These are phyloP conservation scores for Raphanus sativus DNA, from an alignment of 345 rosid genomes.

Conservation along the genomic window DNA sequence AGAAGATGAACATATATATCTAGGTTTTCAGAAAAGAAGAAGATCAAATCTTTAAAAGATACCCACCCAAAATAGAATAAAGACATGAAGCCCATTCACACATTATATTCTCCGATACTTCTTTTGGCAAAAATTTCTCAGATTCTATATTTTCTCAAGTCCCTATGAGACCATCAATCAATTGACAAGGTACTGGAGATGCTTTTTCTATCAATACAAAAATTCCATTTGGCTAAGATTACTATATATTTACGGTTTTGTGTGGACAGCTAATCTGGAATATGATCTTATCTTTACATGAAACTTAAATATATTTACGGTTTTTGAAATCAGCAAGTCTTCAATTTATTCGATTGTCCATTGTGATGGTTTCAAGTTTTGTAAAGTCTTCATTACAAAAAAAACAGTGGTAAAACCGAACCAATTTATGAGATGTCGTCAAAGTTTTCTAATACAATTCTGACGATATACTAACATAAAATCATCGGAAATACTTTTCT, in stretches of 20 bases:
- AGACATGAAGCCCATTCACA: constrained; percentile 24
- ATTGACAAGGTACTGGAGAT: constrained; percentile 15
- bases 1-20: background rate
- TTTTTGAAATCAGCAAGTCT: background rate
- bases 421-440: background rate
- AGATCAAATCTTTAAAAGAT: constrained; percentile 27
- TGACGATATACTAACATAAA: background rate
- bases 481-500: background rate
- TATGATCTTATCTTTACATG: background rate
- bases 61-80: constrained; percentile 40
- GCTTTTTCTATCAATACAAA: background rate
- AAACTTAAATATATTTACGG: background rate
- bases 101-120: constrained; percentile 23
- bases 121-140: constrained; percentile 17
- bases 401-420: background rate
- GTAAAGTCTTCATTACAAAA: background rate
- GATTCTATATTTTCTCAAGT: constrained; percentile 16
- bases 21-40: background rate
- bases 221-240: background rate
- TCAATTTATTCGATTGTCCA: background rate
- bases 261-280: background rate
- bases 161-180: constrained; percentile 27
- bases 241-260: background rate
- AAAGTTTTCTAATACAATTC: background rate
- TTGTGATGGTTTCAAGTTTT: background rate